Percentiles rank a stretch among this genome's conserved stretches.
Evolutionary conservation across 345 rosid genomes (phyloP).

Genomic region (Rhodamnia rubescens): DNA sequence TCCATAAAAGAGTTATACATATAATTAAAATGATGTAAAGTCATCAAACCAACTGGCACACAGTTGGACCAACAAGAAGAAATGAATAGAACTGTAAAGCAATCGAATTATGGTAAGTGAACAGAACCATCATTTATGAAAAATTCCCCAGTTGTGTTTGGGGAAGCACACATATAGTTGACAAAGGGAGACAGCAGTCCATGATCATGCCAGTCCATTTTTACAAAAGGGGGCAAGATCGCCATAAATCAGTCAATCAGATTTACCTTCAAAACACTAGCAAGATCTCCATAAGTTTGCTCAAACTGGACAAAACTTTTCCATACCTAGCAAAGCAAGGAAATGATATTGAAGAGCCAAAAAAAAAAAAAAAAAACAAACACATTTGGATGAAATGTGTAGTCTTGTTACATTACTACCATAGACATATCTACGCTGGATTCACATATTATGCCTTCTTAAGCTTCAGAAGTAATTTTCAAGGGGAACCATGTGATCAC

Average conservation of each 20-base stretch:
- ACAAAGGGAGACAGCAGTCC: background rate
- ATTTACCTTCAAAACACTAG: slow-evolving; percentile 81
- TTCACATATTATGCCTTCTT: background rate
- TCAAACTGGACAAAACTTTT: slow-evolving; percentile 72
- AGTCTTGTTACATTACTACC: background rate
- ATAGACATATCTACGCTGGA: background rate
- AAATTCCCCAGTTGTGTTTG: background rate
- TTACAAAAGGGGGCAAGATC: slow-evolving; percentile 36
- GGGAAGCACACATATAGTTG: background rate
- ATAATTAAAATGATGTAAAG: background rate
- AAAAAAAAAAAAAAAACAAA: background rate
- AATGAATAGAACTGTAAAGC: background rate
- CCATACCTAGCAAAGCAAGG: slow-evolving; percentile 59
- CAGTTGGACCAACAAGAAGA: background rate
- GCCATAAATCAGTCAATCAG: slow-evolving; percentile 28
- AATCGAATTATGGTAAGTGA: background rate
- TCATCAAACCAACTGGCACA: background rate
- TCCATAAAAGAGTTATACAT: background rate
- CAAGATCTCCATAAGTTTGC: slow-evolving; percentile 89
- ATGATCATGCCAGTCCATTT: background rate
- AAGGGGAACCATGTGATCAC: background rate
- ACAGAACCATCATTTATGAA: background rate
- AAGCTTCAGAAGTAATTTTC: background rate
- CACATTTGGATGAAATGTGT: background rate
- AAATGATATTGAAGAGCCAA: background rate